Evolutionary conservation across 345 rosid genomes (phyloP).

Genomic region (Euphorbia lathyris): DNA sequence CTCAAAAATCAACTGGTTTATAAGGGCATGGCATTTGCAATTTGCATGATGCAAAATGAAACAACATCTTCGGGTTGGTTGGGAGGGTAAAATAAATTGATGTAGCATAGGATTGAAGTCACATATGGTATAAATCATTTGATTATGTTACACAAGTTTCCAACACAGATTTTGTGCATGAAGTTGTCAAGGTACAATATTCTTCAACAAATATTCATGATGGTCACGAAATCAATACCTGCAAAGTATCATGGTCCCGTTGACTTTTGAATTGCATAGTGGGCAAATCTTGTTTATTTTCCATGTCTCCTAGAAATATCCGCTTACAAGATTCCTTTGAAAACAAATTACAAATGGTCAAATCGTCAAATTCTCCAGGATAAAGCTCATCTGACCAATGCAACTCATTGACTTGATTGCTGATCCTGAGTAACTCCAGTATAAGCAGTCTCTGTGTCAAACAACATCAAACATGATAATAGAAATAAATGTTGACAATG

Average conservation of each 20-base stretch:
- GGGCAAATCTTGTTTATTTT: conserved; percentile 27
- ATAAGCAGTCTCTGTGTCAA: conserved; percentile 57
- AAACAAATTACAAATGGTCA: conserved; percentile 50
- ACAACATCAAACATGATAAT: conserved; percentile 15
- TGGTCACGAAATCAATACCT: conserved; percentile 37
- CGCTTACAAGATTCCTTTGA: conserved; percentile 44
- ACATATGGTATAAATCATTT: background rate
- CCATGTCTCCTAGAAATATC: conserved; percentile 46
- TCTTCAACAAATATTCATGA: background rate
- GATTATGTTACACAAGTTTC: background rate
- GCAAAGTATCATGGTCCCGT: conserved; percentile 51
- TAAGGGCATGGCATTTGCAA: background rate
- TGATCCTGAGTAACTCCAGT: conserved; percentile 44
- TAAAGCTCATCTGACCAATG: conserved; percentile 74
- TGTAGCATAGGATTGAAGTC: background rate
- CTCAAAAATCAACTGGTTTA: background rate
- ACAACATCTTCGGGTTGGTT: background rate
- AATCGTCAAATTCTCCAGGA: conserved; percentile 62
- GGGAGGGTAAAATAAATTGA: background rate
- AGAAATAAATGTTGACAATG: background rate
- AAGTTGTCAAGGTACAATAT: background rate
- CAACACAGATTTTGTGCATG: background rate
- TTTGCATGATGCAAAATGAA: background rate
- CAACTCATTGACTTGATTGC: conserved; percentile 40
- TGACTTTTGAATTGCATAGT: conserved; percentile 30